Evolutionary conservation across 306 rosid genomes (phyloP), one percentile per base, ranked within the genome.

Genomic region (Gastrolobium villosum): DNA sequence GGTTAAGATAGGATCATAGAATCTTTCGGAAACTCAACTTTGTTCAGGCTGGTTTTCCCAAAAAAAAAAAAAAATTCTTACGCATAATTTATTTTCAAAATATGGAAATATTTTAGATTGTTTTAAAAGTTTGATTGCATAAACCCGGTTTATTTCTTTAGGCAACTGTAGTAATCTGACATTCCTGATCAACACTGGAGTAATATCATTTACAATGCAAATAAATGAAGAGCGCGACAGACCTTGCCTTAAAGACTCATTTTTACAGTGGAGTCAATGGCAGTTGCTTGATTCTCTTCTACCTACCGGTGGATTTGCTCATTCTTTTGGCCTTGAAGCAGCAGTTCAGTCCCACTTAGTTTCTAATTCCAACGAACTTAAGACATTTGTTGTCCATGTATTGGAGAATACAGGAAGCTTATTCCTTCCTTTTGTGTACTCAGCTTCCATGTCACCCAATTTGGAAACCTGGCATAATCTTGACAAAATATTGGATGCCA

Each of bases 221-320:
- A 53, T 52, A 46, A 48, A 59, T 30, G 79, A 62, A 83, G 85
- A 48, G 44, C 44, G 20, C 10, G 26, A n/a, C 35, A 39, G 6
- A 79, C 26, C 59, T 45, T n/a, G 75, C 71, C 13, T 11, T 46
- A 39, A 77, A 52, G 86, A 76, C 75, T 78, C 88, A 64, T 52
- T 56, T 83, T 75, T 71, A 20, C 92, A 89, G 48, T 88, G 93
- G 95, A 89, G 84, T 79, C 86, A 92, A 59, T 94, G 97, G 97
- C 96, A 92, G 77, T 72, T 89, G 50, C 84, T 92, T 5, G 94
- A 94, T 83, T 94, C 96, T 32, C 83, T 90, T 84, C 92, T 92
- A 43, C 98, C 97, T 3, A 90, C 98, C 0, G 98, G 98, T 34
- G 98, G 98, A 41, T 94, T 94, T 40, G 97, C 97, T 57, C 97